Evolutionary conservation across 2,329 filamentous ascomycete genomes (phyloP), one percentile per base, ranked within the genome.

Genomic region (Diaporthe amygdali): DNA sequence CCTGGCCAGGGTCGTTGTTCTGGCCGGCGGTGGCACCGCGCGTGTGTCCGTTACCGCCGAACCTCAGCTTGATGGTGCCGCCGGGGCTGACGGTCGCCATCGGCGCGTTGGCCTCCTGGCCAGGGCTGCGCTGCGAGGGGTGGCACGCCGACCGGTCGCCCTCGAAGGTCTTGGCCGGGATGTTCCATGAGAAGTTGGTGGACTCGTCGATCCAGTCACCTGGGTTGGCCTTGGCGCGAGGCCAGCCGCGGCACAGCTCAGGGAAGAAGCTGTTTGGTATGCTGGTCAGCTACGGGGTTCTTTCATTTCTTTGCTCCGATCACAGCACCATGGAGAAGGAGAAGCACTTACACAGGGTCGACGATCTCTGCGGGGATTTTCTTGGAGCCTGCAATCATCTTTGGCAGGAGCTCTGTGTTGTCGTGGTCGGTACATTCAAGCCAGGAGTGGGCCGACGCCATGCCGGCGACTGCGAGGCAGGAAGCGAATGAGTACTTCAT

Each of bases 191-290:
- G 59, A 15, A 64, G 59, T 64, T 64, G 59, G 59, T 64, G 10
- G 59, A 64, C 59, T 64, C 59, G 44, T 64, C 59, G 59, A 64
- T 64, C 59, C 59, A 64, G 59, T 64, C 59, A 15, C 59, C 59
- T 8, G 59, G 59, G 59, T 64, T 64, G 44, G 41, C 44, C 59
- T 64, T 64, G 59, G 59, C 59, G 14, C 59, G 59, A 32, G 59
- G 59, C 59, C 59, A 64, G 59, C 59, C 59, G 59, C 44, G 59
- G 59, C 59, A 64, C 3, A 49, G 15, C 44, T 64, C 6, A n/a
- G 59, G 59, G 44, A 64, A 64, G 59, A 64, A 64, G 44, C 59
- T 64, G 46, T 64, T 64, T 37, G 30, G 8, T n/a, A 20, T 30
- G 5, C 20, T 34, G 59, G 34, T 64, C 59, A 64, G 59, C 41